A percentile compares a stretch with the other conserved stretches of the same genome.
These are phyloP conservation scores for Phellopilus nigrolimitatus DNA, from an alignment of 1,284 basidiomycete genomes.

Conservation along the genomic window DNA sequence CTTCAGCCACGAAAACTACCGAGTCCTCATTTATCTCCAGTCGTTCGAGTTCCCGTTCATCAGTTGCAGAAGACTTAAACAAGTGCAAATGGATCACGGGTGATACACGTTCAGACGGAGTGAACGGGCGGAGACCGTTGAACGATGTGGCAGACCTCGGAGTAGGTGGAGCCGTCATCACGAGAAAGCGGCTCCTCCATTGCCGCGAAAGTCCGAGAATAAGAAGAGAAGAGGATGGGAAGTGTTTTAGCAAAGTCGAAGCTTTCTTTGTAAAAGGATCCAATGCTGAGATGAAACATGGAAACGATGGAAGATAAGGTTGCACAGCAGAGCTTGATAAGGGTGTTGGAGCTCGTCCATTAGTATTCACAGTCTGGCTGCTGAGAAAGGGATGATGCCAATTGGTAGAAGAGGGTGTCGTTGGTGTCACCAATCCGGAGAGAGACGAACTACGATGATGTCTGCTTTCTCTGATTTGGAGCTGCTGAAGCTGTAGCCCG, in stretches of 20 bases:
- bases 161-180: conserved; percentile 50
- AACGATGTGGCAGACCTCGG: conserved; percentile 5
- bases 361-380: conserved; percentile 32
- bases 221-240: conserved; percentile 59
- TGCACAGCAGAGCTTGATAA: conserved; percentile 28
- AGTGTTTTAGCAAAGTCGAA: conserved; percentile 57
- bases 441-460: conserved; percentile 18
- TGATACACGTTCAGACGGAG: conserved; percentile 29
- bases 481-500: conserved; percentile 3
- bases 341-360: conserved; percentile 33
- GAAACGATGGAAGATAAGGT: conserved; percentile 48
- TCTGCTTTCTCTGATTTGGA: conserved; percentile 8
- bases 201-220: conserved; percentile 66
- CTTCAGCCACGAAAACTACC: conserved; percentile 67
- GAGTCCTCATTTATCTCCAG: conserved; percentile 70
- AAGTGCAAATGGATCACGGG: conserved; percentile 59
- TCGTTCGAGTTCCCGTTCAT: conserved; percentile 66
- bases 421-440: conserved; percentile 10
- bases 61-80: conserved; percentile 53
- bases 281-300: conserved; percentile 47
- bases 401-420: conserved; percentile 10
- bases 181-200: conserved; percentile 62
- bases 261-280: conserved; percentile 46
- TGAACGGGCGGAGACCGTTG: conserved; percentile 16
- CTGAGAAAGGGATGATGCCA: conserved; percentile 19